These are phyloP conservation scores for Kodamaea laetipori DNA, from an alignment of 805 yeast species.

Conservation along the genomic window DNA sequence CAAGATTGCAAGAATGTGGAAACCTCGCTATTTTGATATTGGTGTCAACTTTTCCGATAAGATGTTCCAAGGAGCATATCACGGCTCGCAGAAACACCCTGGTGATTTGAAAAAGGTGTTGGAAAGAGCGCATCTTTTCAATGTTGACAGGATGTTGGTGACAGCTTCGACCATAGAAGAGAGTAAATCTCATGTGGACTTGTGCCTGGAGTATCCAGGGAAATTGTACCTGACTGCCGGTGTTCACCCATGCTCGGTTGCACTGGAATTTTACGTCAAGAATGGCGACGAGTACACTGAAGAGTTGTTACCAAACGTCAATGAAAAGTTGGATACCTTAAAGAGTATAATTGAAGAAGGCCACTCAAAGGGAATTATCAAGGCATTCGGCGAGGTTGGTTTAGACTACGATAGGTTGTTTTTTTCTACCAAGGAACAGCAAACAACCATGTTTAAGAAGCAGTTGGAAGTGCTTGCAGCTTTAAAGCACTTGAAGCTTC, in stretches of 20 bases:
- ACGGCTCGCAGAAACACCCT: constrained; percentile 65
- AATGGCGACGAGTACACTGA: constrained; percentile 31
- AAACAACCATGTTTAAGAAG: constrained; percentile 61
- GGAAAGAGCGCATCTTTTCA: constrained; percentile 60
- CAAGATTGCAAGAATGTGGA: constrained; percentile 26
- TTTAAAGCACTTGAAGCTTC: constrained; percentile 52
- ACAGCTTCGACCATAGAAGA: constrained; percentile 83
- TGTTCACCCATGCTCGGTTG: constrained; percentile 91
- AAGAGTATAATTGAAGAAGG: constrained; percentile 53
- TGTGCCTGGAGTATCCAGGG: constrained; percentile 46
- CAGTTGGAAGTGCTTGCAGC: constrained; percentile 67
- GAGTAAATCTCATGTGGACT: constrained; percentile 57
- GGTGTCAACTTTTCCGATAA: constrained; percentile 82
- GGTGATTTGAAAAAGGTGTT: constrained; percentile 67
- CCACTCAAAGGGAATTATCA: constrained; percentile 51
- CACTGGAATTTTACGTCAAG: constrained; percentile 39
- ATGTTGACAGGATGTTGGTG: constrained; percentile 70
- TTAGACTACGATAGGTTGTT: constrained; percentile 89
- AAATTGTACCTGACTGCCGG: constrained; percentile 73
- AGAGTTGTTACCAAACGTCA: constrained; percentile 33
- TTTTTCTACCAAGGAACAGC: constrained; percentile 69
- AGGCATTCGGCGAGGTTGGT: constrained; percentile 95
- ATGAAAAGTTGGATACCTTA: constrained; percentile 50
- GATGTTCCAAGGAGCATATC: constrained; percentile 82
- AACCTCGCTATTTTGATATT: constrained; percentile 47